Base-by-base conservation (phyloP, 768 basidiomycete genomes). In the Agaricus blazei region DNA sequence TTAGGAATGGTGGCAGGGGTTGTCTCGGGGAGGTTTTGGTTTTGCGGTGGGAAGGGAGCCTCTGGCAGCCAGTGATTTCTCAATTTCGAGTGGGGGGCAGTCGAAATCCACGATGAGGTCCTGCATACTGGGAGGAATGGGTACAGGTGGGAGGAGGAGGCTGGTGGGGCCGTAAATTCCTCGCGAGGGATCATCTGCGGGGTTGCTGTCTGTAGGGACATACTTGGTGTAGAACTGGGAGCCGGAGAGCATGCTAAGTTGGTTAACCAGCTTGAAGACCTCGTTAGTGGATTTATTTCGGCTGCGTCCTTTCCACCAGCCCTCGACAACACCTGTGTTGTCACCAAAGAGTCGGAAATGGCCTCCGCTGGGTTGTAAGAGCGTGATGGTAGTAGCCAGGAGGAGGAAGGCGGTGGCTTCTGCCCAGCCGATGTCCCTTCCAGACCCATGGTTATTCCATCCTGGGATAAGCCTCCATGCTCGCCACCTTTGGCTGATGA, bases 351-450 rank as follows among this genome's bases (percentile, higher is more conserved):
- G 48, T n/a, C 49, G 52, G 60, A 64, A 54, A 27, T 65, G 52
- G 2, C 15, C 3, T 11, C 3, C 52, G 6, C 6, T 29, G 9
- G 15, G 9, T 2, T n/a, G 3, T 9, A 8, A 27, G 24, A 11
- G 43, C n/a, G 23, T 9, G 6, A 54, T 58, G 1, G 63, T 48
- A 0, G 11, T 45, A 34, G 70, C 54, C 38, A 77, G 70, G 15
- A 76, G 57, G 31, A 76, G 66, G 52, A 80, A 71, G 1, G 70
- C 70, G 6, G 76, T 55, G 0, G 71, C 72, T 57, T 81, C 75
- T 0, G 74, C 75, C 76, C 77, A 80, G 0, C 62, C 62, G 53
- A 79, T 79, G 60, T 77, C 71, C 1, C 65, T 49, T 1, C 64
- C 44, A 26, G 62, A 51, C 7, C 44, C 15, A 9, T 2, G 44